phyloP scores from a whole-genome alignment of 192 early-diverging fungal species.

The Mortierella alpina region DNA sequence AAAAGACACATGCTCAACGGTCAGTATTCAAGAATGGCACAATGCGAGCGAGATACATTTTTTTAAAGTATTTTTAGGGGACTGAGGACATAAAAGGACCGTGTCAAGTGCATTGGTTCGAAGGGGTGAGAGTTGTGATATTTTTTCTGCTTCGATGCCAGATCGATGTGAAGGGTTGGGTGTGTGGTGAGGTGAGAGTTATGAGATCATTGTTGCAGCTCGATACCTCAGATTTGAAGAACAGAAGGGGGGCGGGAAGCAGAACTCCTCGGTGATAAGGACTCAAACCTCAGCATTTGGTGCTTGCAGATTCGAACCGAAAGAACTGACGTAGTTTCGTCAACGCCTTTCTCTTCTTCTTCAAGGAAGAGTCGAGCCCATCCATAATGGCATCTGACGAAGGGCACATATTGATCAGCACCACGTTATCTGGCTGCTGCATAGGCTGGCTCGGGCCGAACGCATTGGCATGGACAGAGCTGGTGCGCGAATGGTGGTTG shows the following conservation, averaged over 20 bases:
- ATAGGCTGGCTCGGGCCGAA: too few relatives aligned
- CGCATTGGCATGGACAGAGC: background rate
- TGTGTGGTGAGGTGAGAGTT: background rate
- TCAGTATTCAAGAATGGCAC: too few relatives aligned
- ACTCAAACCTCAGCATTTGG: background rate
- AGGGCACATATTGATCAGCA: slow-evolving; percentile 24
- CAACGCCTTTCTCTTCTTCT: slow-evolving; percentile 47
- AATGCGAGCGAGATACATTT: too few relatives aligned
- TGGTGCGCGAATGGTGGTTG: slow-evolving; percentile 8
- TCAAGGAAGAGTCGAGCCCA: slow-evolving; percentile 27
- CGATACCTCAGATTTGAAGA: too few relatives aligned
- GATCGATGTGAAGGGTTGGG: slow-evolving; percentile 1
- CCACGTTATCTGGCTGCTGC: background rate
- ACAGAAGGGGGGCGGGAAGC: too few relatives aligned
- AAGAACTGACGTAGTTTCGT: slow-evolving; percentile 50
- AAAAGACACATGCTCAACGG: too few relatives aligned
- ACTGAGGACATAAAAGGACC: too few relatives aligned
- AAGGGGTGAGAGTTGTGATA: too few relatives aligned
- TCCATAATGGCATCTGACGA: slow-evolving; percentile 30
- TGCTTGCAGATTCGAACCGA: slow-evolving; percentile 35
- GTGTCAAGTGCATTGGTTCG: too few relatives aligned
- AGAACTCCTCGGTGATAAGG: too few relatives aligned
- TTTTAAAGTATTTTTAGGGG: too few relatives aligned
- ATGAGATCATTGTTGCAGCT: background rate
- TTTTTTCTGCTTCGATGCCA: background rate